These are phyloP conservation scores for Penicillium polonicum DNA, from an alignment of 2,329 filamentous ascomycete genomes.

Conservation along the genomic window DNA sequence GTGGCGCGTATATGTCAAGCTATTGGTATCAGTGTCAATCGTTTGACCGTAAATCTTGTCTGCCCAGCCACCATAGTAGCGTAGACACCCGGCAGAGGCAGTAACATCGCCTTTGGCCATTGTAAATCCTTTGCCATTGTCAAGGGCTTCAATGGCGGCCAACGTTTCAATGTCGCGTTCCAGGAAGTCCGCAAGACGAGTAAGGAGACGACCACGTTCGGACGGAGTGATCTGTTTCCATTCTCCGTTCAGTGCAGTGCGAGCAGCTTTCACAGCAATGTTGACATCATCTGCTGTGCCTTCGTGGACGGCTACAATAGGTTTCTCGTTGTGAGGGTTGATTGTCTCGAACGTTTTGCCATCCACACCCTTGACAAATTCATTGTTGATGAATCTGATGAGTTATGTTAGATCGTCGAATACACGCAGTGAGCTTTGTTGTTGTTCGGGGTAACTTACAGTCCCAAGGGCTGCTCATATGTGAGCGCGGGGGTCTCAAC, in stretches of 20 bases:
- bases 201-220: constrained; percentile 10
- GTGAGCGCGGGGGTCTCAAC: constrained; percentile 3
- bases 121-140: constrained; percentile 12
- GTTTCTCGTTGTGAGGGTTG: constrained; percentile 7
- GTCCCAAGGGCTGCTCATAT: constrained; percentile 8
- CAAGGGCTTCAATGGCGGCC: constrained; percentile 14
- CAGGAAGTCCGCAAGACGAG: constrained; percentile 8
- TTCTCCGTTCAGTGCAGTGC: constrained; percentile 4
- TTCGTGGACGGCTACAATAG: constrained; percentile 7
- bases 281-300: constrained; percentile 9
- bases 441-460: neutral
- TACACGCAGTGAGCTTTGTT: too few relatives aligned
- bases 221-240: constrained; percentile 7
- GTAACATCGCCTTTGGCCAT: constrained; percentile 10
- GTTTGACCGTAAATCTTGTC: constrained; percentile 13
- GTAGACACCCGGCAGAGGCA: neutral
- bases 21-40: constrained; percentile 5
- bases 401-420: neutral
- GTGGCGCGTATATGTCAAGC: constrained; percentile 8
- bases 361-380: constrained; percentile 4
- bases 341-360: constrained; percentile 7
- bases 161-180: constrained; percentile 9
- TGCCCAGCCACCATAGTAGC: constrained; percentile 14
- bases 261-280: constrained; percentile 7
- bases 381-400: constrained; percentile 6